These are phyloP conservation scores for Wickerhamiella slavikovae DNA, from an alignment of 805 yeast species.

Conservation along the genomic window DNA sequence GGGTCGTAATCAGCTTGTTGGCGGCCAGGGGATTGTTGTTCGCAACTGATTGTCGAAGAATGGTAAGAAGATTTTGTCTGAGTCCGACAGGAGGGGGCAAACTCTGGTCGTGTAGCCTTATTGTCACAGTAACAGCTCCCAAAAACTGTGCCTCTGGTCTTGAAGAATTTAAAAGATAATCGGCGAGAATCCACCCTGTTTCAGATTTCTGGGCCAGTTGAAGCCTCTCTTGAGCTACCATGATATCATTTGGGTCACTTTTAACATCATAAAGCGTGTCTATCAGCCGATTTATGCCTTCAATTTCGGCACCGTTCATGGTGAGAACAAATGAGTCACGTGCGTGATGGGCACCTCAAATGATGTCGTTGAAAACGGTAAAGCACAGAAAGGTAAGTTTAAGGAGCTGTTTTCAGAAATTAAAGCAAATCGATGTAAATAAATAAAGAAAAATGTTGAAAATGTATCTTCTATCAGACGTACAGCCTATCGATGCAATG, in stretches of 20 bases:
- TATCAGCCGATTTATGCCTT: constrained; percentile 6
- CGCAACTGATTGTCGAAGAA: constrained; percentile 6
- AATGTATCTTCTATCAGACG: too few species aligned
- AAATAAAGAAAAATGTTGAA: too few species aligned
- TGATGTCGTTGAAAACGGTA: too few species aligned
- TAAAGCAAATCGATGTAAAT: too few species aligned
- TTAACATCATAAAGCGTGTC: constrained; percentile 7
- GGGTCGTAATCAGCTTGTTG: constrained; percentile 35
- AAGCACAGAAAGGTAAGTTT: too few species aligned
- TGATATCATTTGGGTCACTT: constrained; percentile 4
- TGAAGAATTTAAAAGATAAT: constrained; percentile 23
- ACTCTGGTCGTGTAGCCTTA: constrained; percentile 14
- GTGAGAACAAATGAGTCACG: too few species aligned
- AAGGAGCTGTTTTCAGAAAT: too few species aligned
- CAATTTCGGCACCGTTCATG: constrained; percentile 1
- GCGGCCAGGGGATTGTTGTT: constrained; percentile 21
- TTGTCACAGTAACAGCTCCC: constrained; percentile 66
- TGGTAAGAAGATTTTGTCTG: constrained; percentile 8
- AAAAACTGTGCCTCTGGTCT: constrained; percentile 32
- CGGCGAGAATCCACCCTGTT: constrained; percentile 38
- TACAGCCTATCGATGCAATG: too few species aligned
- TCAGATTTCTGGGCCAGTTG: constrained; percentile 38
- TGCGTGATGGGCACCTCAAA: too few species aligned
- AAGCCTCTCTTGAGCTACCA: constrained; percentile 27
- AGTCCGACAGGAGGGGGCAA: constrained; percentile 2